A percentile compares a stretch with the other conserved stretches of the same genome.
Evolutionary conservation across 2,329 filamentous ascomycete species (phyloP).

Genomic region (Talaromyces pinophilus): DNA sequence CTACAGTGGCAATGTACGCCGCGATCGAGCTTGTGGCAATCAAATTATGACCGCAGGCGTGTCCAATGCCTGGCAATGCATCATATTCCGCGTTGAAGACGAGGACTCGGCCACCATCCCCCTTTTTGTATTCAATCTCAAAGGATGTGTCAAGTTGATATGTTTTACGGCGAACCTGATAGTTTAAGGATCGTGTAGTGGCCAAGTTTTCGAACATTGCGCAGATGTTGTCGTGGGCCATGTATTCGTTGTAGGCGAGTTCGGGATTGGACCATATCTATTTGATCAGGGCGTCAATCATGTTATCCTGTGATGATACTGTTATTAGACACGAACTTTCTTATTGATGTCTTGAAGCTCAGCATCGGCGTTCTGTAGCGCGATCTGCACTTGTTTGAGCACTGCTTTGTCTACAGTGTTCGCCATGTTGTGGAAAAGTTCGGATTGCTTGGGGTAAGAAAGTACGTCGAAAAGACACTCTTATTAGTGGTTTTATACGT

Average conservation of each 20-base stretch:
- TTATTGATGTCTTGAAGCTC: constrained; percentile 20
- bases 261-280: constrained; percentile 28
- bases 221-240: constrained; percentile 27
- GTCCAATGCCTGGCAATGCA: constrained; percentile 28
- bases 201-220: constrained; percentile 24
- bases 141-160: constrained; percentile 25
- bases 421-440: neutral
- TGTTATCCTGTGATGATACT: neutral
- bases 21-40: constrained; percentile 25
- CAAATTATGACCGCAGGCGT: constrained; percentile 30
- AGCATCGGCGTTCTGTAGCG: constrained; percentile 13
- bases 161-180: constrained; percentile 23
- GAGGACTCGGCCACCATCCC: constrained; percentile 24
- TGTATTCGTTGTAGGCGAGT: constrained; percentile 27
- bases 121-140: constrained; percentile 25
- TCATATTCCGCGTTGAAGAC: constrained; percentile 31
- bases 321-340: constrained; percentile 8
- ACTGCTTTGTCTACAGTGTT: neutral
- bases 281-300: neutral
- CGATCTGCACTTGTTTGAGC: constrained; percentile 12
- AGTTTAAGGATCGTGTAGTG: constrained; percentile 29
- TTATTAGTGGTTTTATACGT: neutral
- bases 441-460: neutral
- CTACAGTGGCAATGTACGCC: constrained; percentile 23
- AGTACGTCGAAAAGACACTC: neutral